phyloP scores from a whole-genome alignment of 495 filamentous ascomycete species.

The Penicillium cinerascens region DNA sequence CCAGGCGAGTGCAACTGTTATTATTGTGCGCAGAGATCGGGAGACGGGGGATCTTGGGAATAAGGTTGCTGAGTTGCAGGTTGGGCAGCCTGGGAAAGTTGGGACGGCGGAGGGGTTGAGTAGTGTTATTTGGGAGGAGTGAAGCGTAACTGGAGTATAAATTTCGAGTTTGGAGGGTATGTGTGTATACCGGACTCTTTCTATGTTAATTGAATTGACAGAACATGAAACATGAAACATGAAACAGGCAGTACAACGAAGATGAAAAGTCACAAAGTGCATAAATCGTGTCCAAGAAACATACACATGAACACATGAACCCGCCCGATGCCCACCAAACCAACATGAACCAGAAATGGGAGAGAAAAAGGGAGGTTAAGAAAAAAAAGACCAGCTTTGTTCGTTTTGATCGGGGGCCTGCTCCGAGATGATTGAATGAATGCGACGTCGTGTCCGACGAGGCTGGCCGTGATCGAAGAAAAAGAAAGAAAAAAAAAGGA shows the following conservation, averaged over 20 bases:
- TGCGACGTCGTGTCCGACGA: conserved; percentile 6
- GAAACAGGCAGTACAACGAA: background rate
- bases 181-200: background rate
- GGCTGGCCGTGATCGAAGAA: conserved; percentile 6
- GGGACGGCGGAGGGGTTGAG: conserved; percentile 49
- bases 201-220: background rate
- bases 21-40: conserved; percentile 55
- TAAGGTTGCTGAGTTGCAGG: conserved; percentile 38
- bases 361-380: conserved; percentile 9
- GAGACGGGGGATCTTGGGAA: conserved; percentile 54
- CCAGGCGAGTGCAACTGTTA: conserved; percentile 56
- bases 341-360: background rate
- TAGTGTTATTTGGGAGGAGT: conserved; percentile 61
- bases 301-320: background rate
- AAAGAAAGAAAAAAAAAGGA: conserved; percentile 12
- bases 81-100: conserved; percentile 30
- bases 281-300: background rate
- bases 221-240: background rate
- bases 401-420: conserved; percentile 19
- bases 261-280: background rate
- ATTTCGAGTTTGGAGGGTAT: background rate
- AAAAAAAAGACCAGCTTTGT: conserved; percentile 30
- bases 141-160: background rate
- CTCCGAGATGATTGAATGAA: conserved; percentile 13
- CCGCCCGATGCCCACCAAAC: background rate